Evolutionary conservation across 768 basidiomycete genomes (phyloP).

Genomic region (Coprinellus aureogranulatus): DNA sequence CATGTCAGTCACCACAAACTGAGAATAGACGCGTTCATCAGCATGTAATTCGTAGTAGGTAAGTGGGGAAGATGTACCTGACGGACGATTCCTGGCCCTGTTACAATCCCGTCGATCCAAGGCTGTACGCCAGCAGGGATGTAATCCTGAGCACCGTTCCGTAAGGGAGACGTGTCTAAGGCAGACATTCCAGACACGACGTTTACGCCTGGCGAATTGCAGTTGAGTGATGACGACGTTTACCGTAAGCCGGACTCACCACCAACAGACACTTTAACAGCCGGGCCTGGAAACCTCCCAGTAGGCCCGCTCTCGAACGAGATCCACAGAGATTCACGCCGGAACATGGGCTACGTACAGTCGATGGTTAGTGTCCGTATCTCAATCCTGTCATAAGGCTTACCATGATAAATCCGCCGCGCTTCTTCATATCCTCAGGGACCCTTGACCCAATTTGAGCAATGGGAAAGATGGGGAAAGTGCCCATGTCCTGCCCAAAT

Average conservation of each 20-base stretch:
- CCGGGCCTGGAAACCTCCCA: background rate
- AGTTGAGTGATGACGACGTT: slow-evolving; percentile 9
- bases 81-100: slow-evolving; percentile 12
- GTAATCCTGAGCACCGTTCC: slow-evolving; percentile 10
- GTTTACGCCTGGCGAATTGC: no score
- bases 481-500: slow-evolving; percentile 5
- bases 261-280: slow-evolving; percentile 16
- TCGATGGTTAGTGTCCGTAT: background rate
- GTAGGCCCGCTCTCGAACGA: background rate
- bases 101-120: slow-evolving; percentile 17
- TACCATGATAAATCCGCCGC: slow-evolving; percentile 14
- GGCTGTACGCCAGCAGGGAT: slow-evolving; percentile 14
- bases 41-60: no score
- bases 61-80: slow-evolving; percentile 7
- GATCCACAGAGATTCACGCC: slow-evolving; percentile 11
- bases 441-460: slow-evolving; percentile 1
- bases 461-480: slow-evolving; percentile 10
- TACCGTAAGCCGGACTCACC: slow-evolving; percentile 3
- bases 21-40: background rate
- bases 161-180: background rate
- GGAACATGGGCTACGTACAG: slow-evolving; percentile 11
- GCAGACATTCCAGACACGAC: no score
- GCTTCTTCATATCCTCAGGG: slow-evolving; percentile 9
- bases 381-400: slow-evolving; percentile 2
- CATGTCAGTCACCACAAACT: slow-evolving; percentile 14